A percentile compares a stretch with the other conserved stretches of the same genome.
Conservation (phyloP, 2,329 filamentous ascomycete genomes). For the Diaporthe velutina region DNA sequence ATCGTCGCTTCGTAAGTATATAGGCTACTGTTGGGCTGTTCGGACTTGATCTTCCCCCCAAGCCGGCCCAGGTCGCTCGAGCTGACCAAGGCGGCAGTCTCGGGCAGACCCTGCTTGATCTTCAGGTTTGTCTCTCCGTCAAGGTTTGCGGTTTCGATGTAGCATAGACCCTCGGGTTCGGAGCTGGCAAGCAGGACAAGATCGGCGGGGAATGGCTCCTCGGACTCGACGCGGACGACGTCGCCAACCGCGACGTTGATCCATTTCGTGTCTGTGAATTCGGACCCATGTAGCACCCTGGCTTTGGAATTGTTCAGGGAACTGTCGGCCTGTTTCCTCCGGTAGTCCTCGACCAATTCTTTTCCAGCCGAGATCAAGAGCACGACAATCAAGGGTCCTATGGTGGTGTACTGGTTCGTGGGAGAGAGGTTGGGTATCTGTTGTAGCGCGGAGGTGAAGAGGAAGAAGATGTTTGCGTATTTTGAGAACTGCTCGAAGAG, state of each 20-base stretch:
- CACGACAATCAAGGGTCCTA: conserved; percentile 91
- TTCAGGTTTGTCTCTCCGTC: conserved; percentile 99
- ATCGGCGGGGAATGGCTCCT: conserved; percentile 95
- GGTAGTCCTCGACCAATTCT: conserved; percentile 93
- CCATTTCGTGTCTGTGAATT: conserved; percentile 91
- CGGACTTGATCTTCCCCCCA: conserved; percentile 88
- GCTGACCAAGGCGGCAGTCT: conserved; percentile 90
- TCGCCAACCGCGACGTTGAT: conserved; percentile 94
- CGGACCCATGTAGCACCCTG: conserved; percentile 83
- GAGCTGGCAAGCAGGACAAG: conserved; percentile 93
- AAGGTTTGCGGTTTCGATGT: conserved; percentile 97
- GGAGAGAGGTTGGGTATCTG: conserved; percentile 96
- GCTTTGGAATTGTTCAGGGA: conserved; percentile 90
- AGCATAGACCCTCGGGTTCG: conserved; percentile 96
- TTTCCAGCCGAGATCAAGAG: conserved; percentile 95
- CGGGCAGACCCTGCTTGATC: conserved; percentile 96
- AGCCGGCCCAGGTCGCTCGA: conserved; percentile 87
- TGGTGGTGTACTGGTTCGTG: conserved; percentile 95
- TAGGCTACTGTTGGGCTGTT: conserved; percentile 97
- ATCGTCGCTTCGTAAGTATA: conserved; percentile 98
- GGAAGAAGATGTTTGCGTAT: conserved; percentile 99
- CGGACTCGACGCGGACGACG: conserved; percentile 91
- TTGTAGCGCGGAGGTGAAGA: conserved; percentile 94
- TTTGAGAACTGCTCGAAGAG: conserved; percentile 98
- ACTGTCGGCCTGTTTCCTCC: conserved; percentile 88